Base-by-base conservation (phyloP, 768 basidiomycete genomes). In the Psilocybe azurescens region DNA sequence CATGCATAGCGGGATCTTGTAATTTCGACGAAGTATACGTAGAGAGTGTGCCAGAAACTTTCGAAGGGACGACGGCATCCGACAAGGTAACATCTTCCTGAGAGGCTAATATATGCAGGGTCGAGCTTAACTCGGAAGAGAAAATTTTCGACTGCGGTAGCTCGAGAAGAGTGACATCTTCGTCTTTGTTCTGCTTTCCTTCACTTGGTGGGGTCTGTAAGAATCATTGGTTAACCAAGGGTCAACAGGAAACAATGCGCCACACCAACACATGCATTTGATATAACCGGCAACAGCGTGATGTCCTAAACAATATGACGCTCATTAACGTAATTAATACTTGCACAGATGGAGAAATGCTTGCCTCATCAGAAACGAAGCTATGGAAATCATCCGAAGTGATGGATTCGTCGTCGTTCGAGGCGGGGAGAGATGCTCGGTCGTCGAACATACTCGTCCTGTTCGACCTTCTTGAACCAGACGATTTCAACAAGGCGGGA, bases 301-400 rank as follows among this genome's bases (percentile, higher is more conserved):
- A 46, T 52, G 59, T 60, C 58, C 58, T 66, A 58, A 58, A 59
- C 16, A 48, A 46, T 32, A 54, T 53, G 33, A 24, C 55, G 46
- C 9, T 33, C 32, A 51, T 28, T 29, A 38, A 36, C 32, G 50
- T 46, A 39, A 49, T 30, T 50, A 49, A 51, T 28, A 13, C 38
- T 32, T 11, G 16, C 28, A 24, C 18, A 36, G 11, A 9, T 10
- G 32, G 47, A 51, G 14, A 20, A 28, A 32, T 13, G 46, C 66
- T 14, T 29, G 65, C 69, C 59, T 66, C 56, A 1, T 66, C 56
- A 44, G 66, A 69, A 53, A 60, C 61, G 51, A 67, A 57, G 57
- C 69, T 69, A 49, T 69, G 65, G 56, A 65, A 69, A 53, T 69
- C 69, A n/a, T 67, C 69, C 16, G 69, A 67, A 6, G 39, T 32